Evolutionary conservation across 805 yeast species (phyloP), one percentile per base, ranked within the genome.

Genomic region (Saccharomycopsis vini): DNA sequence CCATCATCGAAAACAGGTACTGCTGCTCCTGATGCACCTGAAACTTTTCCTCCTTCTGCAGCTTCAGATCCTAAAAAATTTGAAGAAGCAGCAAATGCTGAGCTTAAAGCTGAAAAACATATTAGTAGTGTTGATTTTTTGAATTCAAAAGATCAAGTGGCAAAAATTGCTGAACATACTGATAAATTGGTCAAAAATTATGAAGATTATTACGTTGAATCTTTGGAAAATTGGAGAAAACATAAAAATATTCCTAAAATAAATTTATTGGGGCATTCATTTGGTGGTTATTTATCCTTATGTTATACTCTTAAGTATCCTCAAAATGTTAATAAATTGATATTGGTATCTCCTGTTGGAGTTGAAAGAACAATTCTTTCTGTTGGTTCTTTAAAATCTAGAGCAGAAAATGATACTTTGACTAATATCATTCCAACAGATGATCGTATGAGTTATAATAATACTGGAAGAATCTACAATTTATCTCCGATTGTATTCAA

Each of bases 291-390:
- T 53, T 63, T 86, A 62, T 73, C 85, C 0, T 73, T 74, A 39
- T 72, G 79, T 5, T 84, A 81, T 57, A 68, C 83, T 2, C 55
- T 77, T 35, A 73, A 66, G 48, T 69, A 79, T 53, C 86, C 88
- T 0, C 56, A 71, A 0, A 56, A 67, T 3, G 66, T 85, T 5
- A 61, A 68, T 13, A 71, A 72, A 46, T 60, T 85, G 51, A 65
- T 81, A 2, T 62, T 84, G 20, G 71, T 81, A 3, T 78, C 87
- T 10, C 95, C 95, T 0, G 83, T 81, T 0, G 95, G 95, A 0
- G 77, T 84, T 16, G 94, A 85, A 53, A 66, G 85, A 36, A 75
- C 75, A 39, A 71, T 81, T 0, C 76, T 69, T 55, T 78, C 89
- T 0, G 61, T 81, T 2, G 71, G 33, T 19, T 43, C 52, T 70